Evolutionary conservation across 2,329 filamentous ascomycete genomes (phyloP).

Genomic region (Microcera coccophila): DNA sequence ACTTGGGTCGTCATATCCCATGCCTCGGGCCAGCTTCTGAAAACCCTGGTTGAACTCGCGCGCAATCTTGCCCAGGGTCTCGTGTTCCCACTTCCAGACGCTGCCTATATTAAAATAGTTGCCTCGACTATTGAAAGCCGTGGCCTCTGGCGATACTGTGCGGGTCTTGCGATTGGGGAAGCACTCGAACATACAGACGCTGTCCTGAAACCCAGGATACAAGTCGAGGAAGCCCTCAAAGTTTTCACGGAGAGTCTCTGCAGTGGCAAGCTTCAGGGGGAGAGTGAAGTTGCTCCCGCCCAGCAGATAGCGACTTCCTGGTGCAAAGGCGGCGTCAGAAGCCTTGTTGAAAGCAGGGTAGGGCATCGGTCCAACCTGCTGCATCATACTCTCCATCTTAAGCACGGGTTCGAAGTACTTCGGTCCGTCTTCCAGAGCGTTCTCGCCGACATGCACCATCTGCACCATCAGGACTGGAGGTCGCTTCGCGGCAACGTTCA

Average conservation of each 20-base stretch:
- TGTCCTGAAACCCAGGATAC: conserved; percentile 11
- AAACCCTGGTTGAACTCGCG: conserved; percentile 21
- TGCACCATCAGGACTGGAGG: conserved; percentile 15
- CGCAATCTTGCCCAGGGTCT: conserved; percentile 13
- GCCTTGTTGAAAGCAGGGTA: conserved; percentile 40
- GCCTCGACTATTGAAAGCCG: conserved; percentile 23
- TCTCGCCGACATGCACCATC: conserved; percentile 18
- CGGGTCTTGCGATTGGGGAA: conserved; percentile 13
- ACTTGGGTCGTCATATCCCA: conserved; percentile 20
- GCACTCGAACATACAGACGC: conserved; percentile 18
- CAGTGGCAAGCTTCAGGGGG: conserved; percentile 32
- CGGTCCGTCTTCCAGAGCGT: conserved; percentile 16
- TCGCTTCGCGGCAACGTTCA: conserved; percentile 17
- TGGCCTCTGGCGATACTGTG: conserved; percentile 15
- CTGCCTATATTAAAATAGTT: conserved; percentile 22
- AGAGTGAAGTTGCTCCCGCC: conserved; percentile 43
- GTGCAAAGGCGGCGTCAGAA: conserved; percentile 34
- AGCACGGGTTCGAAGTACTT: conserved; percentile 35
- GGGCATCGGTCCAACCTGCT: conserved; percentile 37
- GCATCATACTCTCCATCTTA: conserved; percentile 33
- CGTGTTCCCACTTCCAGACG: conserved; percentile 15
- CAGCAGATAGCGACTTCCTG: conserved; percentile 36
- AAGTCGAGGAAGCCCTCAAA: conserved; percentile 15
- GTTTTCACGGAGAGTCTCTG: conserved; percentile 15
- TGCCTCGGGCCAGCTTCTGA: conserved; percentile 14